Evolutionary conservation across 495 filamentous ascomycete genomes (phyloP).

Genomic region (Aspergillus ellipticus): DNA sequence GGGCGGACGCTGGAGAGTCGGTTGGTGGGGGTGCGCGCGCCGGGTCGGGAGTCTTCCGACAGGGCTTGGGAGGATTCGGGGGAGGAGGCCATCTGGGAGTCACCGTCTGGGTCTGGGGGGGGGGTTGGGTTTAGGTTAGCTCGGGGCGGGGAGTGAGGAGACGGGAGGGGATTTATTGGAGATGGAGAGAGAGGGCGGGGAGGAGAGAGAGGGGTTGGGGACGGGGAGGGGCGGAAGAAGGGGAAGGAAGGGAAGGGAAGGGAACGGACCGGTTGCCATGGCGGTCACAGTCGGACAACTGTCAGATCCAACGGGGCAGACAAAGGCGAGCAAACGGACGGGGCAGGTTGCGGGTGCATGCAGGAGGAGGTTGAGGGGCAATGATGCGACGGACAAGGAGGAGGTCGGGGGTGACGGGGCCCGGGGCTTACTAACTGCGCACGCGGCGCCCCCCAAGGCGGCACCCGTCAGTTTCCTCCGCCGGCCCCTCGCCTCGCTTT

Average conservation of each 20-base stretch:
- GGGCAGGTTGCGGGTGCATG: neutral
- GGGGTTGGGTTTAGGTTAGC: neutral
- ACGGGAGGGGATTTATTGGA: neutral
- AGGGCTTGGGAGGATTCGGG: conserved; percentile 36
- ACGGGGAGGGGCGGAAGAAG: neutral
- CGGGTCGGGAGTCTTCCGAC: conserved; percentile 29
- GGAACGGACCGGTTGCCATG: conserved; percentile 11
- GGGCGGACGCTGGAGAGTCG: conserved; percentile 13
- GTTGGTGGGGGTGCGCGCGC: conserved; percentile 36
- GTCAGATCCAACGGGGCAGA: no score
- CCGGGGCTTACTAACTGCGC: conserved; percentile 16
- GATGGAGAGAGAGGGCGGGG: conserved; percentile 2
- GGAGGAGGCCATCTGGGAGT: conserved; percentile 57
- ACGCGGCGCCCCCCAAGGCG: conserved; percentile 6
- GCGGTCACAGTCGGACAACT: no score
- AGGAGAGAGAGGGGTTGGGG: neutral
- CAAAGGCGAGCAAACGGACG: neutral
- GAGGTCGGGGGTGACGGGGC: neutral
- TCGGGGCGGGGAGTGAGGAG: neutral
- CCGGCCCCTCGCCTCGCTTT: neutral
- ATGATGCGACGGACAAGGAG: no score
- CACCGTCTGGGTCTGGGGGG: conserved; percentile 47
- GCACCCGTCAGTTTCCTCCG: conserved; percentile 7
- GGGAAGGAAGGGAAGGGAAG: neutral
- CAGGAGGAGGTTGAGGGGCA: neutral